Conservation (phyloP, 805 yeast species). For the Kockiozyma suomiensis region DNA sequence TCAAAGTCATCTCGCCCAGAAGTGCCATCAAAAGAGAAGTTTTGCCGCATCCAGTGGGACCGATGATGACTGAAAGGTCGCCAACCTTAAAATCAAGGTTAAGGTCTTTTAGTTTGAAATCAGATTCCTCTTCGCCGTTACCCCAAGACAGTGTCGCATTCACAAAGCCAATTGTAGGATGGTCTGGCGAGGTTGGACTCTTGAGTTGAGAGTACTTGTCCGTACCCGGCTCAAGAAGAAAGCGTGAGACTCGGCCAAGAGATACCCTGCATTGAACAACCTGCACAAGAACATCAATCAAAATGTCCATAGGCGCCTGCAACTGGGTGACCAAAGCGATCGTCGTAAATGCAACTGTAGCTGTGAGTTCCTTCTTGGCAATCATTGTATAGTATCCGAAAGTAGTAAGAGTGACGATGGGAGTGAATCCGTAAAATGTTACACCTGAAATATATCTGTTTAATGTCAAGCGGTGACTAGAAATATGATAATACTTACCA, state of each 20-base stretch:
- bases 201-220: slow-evolving; percentile 75
- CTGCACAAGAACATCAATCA: slow-evolving; percentile 78
- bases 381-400: slow-evolving; percentile 74
- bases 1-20: slow-evolving; percentile 74
- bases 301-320: slow-evolving; percentile 77
- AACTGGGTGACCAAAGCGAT: slow-evolving; percentile 75
- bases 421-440: slow-evolving; percentile 70
- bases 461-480: background rate
- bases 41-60: slow-evolving; percentile 89
- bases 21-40: slow-evolving; percentile 80
- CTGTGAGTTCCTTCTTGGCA: slow-evolving; percentile 66
- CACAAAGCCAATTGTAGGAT: slow-evolving; percentile 69
- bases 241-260: slow-evolving; percentile 73
- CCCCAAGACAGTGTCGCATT: slow-evolving; percentile 79
- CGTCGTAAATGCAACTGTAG: slow-evolving; percentile 87
- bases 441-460: slow-evolving; percentile 41
- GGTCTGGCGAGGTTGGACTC: slow-evolving; percentile 51
- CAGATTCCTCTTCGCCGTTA: slow-evolving; percentile 47
- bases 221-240: slow-evolving; percentile 76
- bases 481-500: slow-evolving; percentile 2
- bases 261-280: slow-evolving; percentile 85
- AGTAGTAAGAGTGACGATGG: slow-evolving; percentile 69
- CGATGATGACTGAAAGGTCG: slow-evolving; percentile 74
- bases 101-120: slow-evolving; percentile 70
- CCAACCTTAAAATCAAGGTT: slow-evolving; percentile 65